These are phyloP conservation scores for Suhomyces tanzawaensis DNA, from an alignment of 805 yeast genomes.

Conservation along the genomic window DNA sequence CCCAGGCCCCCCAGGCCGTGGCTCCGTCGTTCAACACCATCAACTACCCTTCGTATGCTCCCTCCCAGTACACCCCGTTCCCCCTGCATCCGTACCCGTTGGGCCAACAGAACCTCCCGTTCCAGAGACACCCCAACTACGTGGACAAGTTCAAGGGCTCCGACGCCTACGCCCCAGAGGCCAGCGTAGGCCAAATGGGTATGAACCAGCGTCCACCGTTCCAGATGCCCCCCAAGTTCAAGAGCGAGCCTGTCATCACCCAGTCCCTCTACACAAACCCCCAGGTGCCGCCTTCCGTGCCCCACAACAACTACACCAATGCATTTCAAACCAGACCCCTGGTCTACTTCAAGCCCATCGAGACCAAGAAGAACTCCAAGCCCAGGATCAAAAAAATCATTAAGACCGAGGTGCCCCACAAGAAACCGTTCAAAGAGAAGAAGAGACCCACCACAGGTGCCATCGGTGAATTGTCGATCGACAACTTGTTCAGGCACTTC, in stretches of 20 bases:
- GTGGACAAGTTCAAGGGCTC: background rate
- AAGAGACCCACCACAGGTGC: constrained; percentile 5
- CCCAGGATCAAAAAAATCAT: constrained; percentile 38
- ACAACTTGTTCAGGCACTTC: constrained; percentile 23
- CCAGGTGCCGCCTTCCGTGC: background rate
- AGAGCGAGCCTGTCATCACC: constrained; percentile 10
- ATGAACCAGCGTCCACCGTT: constrained; percentile 2
- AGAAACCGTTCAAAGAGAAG: background rate
- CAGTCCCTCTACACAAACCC: background rate
- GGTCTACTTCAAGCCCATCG: constrained; percentile 31
- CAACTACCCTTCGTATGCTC: background rate
- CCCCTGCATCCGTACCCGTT: background rate
- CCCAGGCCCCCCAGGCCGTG: no score
- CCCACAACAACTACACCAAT: background rate
- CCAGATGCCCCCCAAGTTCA: constrained; percentile 1
- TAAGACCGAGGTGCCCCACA: constrained; percentile 11
- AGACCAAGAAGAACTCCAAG: constrained; percentile 34
- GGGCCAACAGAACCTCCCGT: background rate
- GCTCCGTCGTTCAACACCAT: background rate
- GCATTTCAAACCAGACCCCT: background rate
- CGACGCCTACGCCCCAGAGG: background rate
- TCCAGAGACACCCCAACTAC: background rate
- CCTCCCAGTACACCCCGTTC: background rate
- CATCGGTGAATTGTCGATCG: constrained; percentile 23
- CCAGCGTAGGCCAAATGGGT: constrained; percentile 14